Conservation (phyloP, 2,329 filamentous ascomycete species). For the Xylaria sp. region DNA sequence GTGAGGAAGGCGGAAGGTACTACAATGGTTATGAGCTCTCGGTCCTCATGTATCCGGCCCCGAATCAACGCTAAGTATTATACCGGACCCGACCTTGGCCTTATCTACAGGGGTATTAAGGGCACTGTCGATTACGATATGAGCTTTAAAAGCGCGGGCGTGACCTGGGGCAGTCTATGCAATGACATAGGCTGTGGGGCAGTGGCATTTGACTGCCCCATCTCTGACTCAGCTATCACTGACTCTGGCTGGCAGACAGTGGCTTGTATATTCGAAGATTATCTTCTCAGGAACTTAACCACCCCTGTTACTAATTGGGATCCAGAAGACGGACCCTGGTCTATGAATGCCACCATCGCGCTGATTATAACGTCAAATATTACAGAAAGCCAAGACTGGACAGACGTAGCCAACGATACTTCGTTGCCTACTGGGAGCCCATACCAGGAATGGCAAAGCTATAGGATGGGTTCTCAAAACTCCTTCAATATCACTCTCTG, state of each 20-base stretch:
- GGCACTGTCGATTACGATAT: background rate
- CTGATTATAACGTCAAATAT: background rate
- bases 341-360: background rate
- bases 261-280: background rate
- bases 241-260: background rate
- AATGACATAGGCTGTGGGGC: background rate
- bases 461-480: background rate
- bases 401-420: background rate
- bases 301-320: background rate
- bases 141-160: background rate
- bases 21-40: background rate
- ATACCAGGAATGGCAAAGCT: slow-evolving; percentile 33
- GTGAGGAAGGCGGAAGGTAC: background rate
- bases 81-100: too few relatives aligned
- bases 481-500: slow-evolving; percentile 32
- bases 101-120: background rate
- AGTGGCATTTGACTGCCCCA: background rate
- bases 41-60: background rate
- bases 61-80: background rate
- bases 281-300: too few relatives aligned
- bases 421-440: slow-evolving; percentile 4
- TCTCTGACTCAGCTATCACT: background rate
- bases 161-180: background rate
- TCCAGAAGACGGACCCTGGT: background rate
- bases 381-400: slow-evolving; percentile 16